Evolutionary conservation across 495 filamentous ascomycete species (phyloP).

Genomic region (Terfezia claveryi): DNA sequence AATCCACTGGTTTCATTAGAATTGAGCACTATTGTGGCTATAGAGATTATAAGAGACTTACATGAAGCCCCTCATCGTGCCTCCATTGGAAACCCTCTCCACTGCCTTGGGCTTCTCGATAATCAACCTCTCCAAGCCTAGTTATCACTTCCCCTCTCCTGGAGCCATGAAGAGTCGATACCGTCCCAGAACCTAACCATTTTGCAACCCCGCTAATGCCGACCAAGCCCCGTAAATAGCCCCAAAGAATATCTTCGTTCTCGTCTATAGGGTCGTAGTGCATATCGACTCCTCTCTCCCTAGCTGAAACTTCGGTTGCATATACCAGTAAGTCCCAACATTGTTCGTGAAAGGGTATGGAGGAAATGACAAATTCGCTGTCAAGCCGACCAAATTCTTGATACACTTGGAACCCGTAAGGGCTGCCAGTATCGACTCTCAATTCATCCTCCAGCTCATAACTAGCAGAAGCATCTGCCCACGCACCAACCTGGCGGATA

Average conservation of each 20-base stretch:
- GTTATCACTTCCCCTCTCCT: slow-evolving; percentile 13
- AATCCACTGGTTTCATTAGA: slow-evolving; percentile 10
- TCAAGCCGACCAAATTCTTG: slow-evolving; percentile 17
- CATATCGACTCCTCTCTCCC: slow-evolving; percentile 9
- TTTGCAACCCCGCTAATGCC: slow-evolving; percentile 5
- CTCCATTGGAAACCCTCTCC: slow-evolving; percentile 20
- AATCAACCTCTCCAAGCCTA: slow-evolving; percentile 18
- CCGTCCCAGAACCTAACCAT: slow-evolving; percentile 4
- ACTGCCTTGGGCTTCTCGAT: slow-evolving; percentile 19
- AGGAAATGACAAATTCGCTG: slow-evolving; percentile 13
- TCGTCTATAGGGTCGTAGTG: slow-evolving; percentile 10
- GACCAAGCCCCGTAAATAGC: slow-evolving; percentile 17
- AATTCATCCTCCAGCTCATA: slow-evolving; percentile 15
- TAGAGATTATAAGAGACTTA: slow-evolving; percentile 5
- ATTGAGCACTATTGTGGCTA: not conserved
- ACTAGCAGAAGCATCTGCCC: slow-evolving; percentile 20
- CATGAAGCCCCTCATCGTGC: slow-evolving; percentile 20
- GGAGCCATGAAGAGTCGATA: slow-evolving; percentile 4
- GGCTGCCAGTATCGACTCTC: not conserved
- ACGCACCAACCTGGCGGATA: slow-evolving; percentile 17
- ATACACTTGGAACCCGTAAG: slow-evolving; percentile 19
- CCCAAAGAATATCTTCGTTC: slow-evolving; percentile 13
- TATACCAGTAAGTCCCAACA: slow-evolving; percentile 20
- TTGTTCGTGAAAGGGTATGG: slow-evolving; percentile 21
- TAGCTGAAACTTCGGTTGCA: slow-evolving; percentile 17